These are phyloP conservation scores for Boletus vinaceobasis DNA, from an alignment of 768 basidiomycete species.

Conservation along the genomic window DNA sequence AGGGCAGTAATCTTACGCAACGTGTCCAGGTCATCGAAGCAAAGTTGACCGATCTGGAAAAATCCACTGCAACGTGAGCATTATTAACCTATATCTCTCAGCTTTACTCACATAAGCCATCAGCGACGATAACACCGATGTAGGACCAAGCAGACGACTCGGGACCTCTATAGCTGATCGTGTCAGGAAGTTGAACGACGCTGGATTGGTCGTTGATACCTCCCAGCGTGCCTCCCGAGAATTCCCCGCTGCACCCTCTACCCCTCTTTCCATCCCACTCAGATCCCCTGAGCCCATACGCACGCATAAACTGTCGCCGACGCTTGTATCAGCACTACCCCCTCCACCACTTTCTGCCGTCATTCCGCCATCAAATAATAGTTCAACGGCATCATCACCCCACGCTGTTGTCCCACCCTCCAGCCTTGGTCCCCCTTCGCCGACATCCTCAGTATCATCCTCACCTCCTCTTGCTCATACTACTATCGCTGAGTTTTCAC, in stretches of 20 bases:
- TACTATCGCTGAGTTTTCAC: conserved; percentile 55
- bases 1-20: conserved; percentile 36
- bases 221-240: conserved; percentile 61
- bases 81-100: conserved; percentile 7
- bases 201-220: conserved; percentile 59
- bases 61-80: conserved; percentile 30
- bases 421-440: conserved; percentile 73
- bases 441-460: conserved; percentile 64
- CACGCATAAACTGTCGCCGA: conserved; percentile 40
- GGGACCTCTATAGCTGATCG: conserved; percentile 82
- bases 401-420: conserved; percentile 70
- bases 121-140: conserved; percentile 20
- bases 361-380: conserved; percentile 24
- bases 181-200: conserved; percentile 68
- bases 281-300: conserved; percentile 31
- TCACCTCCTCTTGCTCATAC: conserved; percentile 45
- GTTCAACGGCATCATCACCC: conserved; percentile 42
- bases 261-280: conserved; percentile 21
- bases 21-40: conserved; percentile 45
- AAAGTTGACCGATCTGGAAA: conserved; percentile 45
- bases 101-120: conserved; percentile 9
- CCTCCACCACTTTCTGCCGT: conserved; percentile 14
- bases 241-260: conserved; percentile 37
- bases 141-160: conserved; percentile 40
- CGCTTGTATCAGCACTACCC: conserved; percentile 29